Conservation (phyloP, 768 basidiomycete species). For the Strobilomyces dryophilus region DNA sequence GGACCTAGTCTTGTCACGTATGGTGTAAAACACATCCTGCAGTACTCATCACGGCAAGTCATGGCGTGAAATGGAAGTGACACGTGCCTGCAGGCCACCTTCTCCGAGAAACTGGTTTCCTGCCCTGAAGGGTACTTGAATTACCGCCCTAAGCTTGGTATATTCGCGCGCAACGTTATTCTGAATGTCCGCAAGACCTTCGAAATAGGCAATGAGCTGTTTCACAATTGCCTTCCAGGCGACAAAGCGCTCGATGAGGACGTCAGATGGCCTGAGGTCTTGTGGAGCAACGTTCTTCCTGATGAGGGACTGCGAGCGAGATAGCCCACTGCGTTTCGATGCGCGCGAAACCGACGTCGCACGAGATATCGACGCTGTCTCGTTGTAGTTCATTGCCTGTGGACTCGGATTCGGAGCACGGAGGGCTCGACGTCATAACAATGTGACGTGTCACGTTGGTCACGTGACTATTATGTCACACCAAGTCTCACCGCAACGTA, state of each 20-base stretch:
- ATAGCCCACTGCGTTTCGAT: conserved; percentile 64
- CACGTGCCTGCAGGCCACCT: conserved; percentile 78
- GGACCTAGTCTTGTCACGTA: conserved; percentile 88
- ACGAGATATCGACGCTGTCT: conserved; percentile 54
- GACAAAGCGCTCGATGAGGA: conserved; percentile 92
- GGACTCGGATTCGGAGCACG: neutral
- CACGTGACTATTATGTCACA: conserved; percentile 15
- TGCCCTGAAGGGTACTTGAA: conserved; percentile 93
- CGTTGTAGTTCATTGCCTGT: conserved; percentile 37
- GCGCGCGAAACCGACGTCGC: conserved; percentile 70
- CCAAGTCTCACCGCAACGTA: neutral
- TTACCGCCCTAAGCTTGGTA: conserved; percentile 89
- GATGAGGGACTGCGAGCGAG: conserved; percentile 82
- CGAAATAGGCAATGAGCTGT: conserved; percentile 91
- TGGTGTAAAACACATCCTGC: conserved; percentile 87
- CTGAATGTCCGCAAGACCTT: conserved; percentile 68
- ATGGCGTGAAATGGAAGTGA: neutral
- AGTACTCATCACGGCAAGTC: neutral
- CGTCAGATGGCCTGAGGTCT: conserved; percentile 88
- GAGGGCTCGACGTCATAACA: conserved; percentile 20
- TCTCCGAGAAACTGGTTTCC: conserved; percentile 99
- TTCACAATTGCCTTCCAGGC: conserved; percentile 97
- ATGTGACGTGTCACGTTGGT: conserved; percentile 17
- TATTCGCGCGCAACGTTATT: conserved; percentile 92
- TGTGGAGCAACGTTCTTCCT: conserved; percentile 90